Base-by-base conservation (phyloP, 2,329 filamentous ascomycete genomes). In the Verticillium dahliae region DNA sequence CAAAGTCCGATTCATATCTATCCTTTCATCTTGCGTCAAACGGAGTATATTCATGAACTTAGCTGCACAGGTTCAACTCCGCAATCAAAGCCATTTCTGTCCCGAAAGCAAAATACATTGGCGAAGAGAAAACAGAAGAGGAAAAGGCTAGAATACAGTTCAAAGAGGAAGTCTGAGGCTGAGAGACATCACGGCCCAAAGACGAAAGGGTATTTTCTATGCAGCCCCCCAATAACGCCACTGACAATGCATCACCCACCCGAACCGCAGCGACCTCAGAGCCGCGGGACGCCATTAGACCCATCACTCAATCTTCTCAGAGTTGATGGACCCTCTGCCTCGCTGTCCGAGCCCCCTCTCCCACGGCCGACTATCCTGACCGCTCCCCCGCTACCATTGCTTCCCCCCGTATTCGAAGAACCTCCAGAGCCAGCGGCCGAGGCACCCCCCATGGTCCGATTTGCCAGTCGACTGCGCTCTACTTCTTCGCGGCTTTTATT, bases 401-500 rank as follows among this genome's bases (percentile, higher is more conserved):
- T 15, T 6, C 52, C 52, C n/a, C 71, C 56, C 5, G 56, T 37
- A 14, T 18, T 27, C 13, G 34, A 56, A 13, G 27, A 27, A 22
- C 31, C 34, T n/a, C 22, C 13, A 31, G 18, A n/a, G 31, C 38
- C 11, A 9, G 18, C n/a, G 38, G 10, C 18, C 3, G 35, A 52
- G 10, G 45, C 45, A 22, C 45, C 18, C 1, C 45, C 54, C 27
- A 56, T 31, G 13, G 56, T 63, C 10, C 63, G 63, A 18, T 60
- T 65, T 14, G 65, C 65, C 60, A 75, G 70, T 22, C 76, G 73
- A 1, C 74, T 66, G 14, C 65, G 58, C 56, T 66, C 65, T 14
- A 66, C 78, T 67, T 82, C 80, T 64, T 82, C 79, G 10, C 80
- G 72, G 62, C 79, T 79, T 63, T 79, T 76, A 63, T 82, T 83